These are phyloP conservation scores for Globisporangium polare DNA, from an alignment of 352 stramenopile genomes.

Conservation along the genomic window DNA sequence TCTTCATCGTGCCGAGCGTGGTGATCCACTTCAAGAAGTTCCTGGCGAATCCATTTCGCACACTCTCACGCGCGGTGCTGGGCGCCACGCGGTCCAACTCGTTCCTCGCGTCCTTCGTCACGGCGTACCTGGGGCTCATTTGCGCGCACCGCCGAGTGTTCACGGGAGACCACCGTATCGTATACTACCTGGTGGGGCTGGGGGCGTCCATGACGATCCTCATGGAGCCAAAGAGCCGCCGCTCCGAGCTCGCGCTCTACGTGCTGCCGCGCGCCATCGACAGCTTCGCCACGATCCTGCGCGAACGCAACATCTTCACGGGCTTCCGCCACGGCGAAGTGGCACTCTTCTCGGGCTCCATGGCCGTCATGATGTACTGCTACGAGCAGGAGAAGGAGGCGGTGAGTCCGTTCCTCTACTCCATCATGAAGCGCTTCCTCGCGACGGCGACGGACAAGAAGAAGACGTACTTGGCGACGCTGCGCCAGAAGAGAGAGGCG, in stretches of 20 bases:
- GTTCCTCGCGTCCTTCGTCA: conserved; percentile 71
- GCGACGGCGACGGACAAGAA: conserved; percentile 73
- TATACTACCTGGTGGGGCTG: conserved; percentile 74
- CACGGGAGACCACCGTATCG: conserved; percentile 60
- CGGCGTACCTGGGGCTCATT: conserved; percentile 62
- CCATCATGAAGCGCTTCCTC: conserved; percentile 73
- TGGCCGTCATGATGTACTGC: conserved; percentile 81
- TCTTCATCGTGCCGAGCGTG: conserved; percentile 80
- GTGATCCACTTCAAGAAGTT: conserved; percentile 85
- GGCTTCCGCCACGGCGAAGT: conserved; percentile 69
- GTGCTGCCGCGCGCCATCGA: conserved; percentile 73
- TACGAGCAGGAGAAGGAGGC: conserved; percentile 78
- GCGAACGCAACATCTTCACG: conserved; percentile 62
- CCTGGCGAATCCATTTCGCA: conserved; percentile 45
- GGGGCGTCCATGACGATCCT: conserved; percentile 67
- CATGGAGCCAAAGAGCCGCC: conserved; percentile 73
- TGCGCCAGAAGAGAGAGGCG: conserved; percentile 13
- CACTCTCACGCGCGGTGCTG: conserved; percentile 50
- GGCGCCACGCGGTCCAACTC: conserved; percentile 72
- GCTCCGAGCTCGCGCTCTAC: conserved; percentile 82
- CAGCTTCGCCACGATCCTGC: conserved; percentile 72
- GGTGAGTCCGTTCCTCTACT: conserved; percentile 60
- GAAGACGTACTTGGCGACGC: conserved; percentile 39
- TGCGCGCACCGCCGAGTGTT: conserved; percentile 56
- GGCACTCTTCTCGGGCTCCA: conserved; percentile 70